Evolutionary conservation across 768 basidiomycete species (phyloP).

Genomic region (Crucibulum laeve): DNA sequence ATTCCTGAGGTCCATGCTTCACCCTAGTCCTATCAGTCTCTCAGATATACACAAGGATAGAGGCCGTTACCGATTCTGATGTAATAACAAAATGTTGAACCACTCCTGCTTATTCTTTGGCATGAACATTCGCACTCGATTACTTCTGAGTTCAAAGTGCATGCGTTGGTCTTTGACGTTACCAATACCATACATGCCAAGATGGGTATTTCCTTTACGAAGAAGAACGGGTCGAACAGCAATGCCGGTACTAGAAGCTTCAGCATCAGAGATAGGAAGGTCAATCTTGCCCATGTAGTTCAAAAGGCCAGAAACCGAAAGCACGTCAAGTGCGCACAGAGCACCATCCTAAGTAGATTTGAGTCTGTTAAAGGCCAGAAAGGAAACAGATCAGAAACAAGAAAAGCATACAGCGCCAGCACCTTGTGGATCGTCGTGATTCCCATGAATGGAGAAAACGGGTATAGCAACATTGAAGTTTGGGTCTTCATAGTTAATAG

Average conservation of each 20-base stretch:
- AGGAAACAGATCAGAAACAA: neutral
- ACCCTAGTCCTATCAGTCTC: conserved; percentile 51
- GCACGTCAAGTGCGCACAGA: conserved; percentile 89
- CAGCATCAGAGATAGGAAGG: conserved; percentile 68
- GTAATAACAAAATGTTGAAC: conserved; percentile 92
- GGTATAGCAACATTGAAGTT: conserved; percentile 96
- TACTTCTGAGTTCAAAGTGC: conserved; percentile 93
- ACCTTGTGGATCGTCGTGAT: conserved; percentile 98
- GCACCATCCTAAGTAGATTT: conserved; percentile 75
- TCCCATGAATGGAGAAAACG: conserved; percentile 98
- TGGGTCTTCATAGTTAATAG: conserved; percentile 94
- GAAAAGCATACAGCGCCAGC: conserved; percentile 69
- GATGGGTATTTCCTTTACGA: conserved; percentile 76
- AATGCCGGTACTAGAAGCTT: conserved; percentile 69
- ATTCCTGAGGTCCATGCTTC: conserved; percentile 91
- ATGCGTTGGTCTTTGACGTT: conserved; percentile 96
- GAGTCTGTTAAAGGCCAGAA: neutral
- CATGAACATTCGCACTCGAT: conserved; percentile 95
- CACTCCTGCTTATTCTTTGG: conserved; percentile 86
- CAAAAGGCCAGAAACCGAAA: conserved; percentile 89
- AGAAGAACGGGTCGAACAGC: conserved; percentile 88
- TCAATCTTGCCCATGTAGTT: conserved; percentile 99
- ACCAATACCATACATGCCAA: conserved; percentile 95
- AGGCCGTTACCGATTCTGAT: conserved; percentile 82
- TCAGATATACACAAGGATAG: neutral